phyloP scores from a whole-genome alignment of 331 rosid species.

The Acacia concinna region DNA sequence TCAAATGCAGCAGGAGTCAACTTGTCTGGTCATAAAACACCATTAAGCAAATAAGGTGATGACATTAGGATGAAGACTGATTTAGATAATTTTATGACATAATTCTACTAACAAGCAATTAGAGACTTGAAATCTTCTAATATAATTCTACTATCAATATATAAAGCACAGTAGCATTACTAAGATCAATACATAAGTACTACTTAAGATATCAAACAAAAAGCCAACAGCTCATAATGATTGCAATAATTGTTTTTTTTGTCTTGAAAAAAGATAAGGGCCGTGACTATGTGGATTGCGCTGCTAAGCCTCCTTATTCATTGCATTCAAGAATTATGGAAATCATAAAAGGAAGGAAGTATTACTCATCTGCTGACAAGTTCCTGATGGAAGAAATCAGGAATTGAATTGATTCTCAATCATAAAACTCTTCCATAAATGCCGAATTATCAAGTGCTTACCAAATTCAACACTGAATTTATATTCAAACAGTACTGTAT shows the following conservation, averaged over 20 bases:
- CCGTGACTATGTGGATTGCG: not conserved
- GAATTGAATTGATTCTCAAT: slow-evolving; percentile 1
- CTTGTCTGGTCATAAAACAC: slow-evolving; percentile 52
- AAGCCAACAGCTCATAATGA: not conserved
- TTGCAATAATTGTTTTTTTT: not conserved
- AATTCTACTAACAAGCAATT: not conserved
- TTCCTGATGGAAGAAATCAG: slow-evolving; percentile 15
- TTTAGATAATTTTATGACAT: not conserved
- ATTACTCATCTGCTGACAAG: not conserved
- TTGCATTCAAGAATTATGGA: slow-evolving; percentile 11
- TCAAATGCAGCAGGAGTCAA: slow-evolving; percentile 94
- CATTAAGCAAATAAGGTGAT: slow-evolving; percentile 26
- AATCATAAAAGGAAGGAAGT: slow-evolving; percentile 7
- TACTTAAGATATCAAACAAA: not conserved
- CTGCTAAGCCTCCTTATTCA: not conserved
- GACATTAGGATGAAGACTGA: not conserved
- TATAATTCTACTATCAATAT: slow-evolving; percentile 2
- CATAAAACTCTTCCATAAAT: slow-evolving; percentile 1
- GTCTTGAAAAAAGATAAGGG: not conserved
- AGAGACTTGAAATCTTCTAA: not conserved
- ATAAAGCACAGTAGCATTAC: slow-evolving; percentile 3
- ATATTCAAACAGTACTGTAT: slow-evolving; percentile 1
- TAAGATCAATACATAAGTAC: not conserved
- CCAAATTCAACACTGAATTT: slow-evolving; percentile 12
- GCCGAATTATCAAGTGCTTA: slow-evolving; percentile 9